phyloP scores from a whole-genome alignment of 805 yeast genomes.

The Candida loeiensis region DNA sequence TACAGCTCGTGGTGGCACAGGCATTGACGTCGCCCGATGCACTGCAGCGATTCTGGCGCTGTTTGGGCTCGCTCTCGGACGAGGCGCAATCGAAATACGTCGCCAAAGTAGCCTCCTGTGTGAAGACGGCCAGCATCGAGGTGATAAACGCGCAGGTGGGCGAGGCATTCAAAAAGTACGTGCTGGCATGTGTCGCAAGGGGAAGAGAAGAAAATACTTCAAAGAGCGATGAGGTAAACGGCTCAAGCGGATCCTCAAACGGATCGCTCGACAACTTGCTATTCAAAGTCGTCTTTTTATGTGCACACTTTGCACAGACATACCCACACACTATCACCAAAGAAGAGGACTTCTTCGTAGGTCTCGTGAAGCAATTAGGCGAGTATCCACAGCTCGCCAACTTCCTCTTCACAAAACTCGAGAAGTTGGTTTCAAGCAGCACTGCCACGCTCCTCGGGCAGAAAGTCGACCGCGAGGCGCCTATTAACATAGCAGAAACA shows the following conservation, averaged over 20 bases:
- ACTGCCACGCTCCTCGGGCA: neutral
- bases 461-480: neutral
- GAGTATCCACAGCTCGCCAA: neutral
- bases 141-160: constrained; percentile 10
- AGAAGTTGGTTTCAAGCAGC: neutral
- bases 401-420: neutral
- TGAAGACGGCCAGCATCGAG: constrained; percentile 4
- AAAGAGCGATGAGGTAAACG: neutral
- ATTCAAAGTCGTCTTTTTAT: constrained; percentile 1
- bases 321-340: neutral
- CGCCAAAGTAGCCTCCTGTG: constrained; percentile 1
- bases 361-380: constrained; percentile 3
- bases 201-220: neutral
- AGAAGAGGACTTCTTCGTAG: constrained; percentile 2
- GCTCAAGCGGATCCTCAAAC: neutral
- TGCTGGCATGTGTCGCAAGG: neutral
- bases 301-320: constrained; percentile 7
- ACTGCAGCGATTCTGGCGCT: constrained; percentile 22
- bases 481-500: neutral
- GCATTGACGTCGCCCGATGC: constrained; percentile 18
- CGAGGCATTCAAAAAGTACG: constrained; percentile 14
- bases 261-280: neutral
- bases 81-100: constrained; percentile 15
- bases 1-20: constrained; percentile 16
- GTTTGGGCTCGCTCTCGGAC: constrained; percentile 13